Percentiles rank a stretch among this genome's conserved stretches.
Conservation (phyloP, 208 protist species). For the Angomonas desouzai region DNA sequence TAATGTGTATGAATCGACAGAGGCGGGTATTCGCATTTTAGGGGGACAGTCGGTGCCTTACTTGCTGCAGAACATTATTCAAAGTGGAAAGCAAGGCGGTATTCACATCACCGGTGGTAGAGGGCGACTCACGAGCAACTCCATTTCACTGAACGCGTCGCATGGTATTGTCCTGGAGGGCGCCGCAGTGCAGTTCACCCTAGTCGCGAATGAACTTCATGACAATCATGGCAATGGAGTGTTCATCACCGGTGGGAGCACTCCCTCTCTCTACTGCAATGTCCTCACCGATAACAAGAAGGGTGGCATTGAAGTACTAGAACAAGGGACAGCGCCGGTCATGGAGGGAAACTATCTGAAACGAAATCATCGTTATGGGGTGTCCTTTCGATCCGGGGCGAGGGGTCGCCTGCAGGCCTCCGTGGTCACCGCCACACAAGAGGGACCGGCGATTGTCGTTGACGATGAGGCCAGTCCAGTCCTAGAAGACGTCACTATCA, state of each 20-base stretch:
- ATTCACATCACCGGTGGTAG: constrained; percentile 11
- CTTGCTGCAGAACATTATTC: constrained; percentile 20
- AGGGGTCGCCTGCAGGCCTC: constrained; percentile 13
- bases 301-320: constrained; percentile 17
- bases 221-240: constrained; percentile 21
- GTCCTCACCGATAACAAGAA: constrained; percentile 12
- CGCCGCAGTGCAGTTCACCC: not conserved
- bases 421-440: constrained; percentile 18
- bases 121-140: constrained; percentile 21
- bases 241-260: constrained; percentile 1
- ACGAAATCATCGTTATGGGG: constrained; percentile 18
- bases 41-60: constrained; percentile 13
- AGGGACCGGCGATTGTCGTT: constrained; percentile 22
- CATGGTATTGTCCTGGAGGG: constrained; percentile 26
- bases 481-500: constrained; percentile 19
- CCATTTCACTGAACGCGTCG: constrained; percentile 18
- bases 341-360: constrained; percentile 28
- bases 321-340: constrained; percentile 13
- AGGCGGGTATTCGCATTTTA: constrained; percentile 14
- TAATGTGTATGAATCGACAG: constrained; percentile 15
- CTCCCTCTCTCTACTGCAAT: constrained; percentile 15
- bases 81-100: constrained; percentile 9
- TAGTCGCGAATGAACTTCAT: constrained; percentile 21
- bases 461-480: constrained; percentile 15
- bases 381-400: constrained; percentile 16